Evolutionary conservation across 2,329 filamentous ascomycete genomes (phyloP), one percentile per base, ranked within the genome.

Genomic region (Gliomastix tumulicola): DNA sequence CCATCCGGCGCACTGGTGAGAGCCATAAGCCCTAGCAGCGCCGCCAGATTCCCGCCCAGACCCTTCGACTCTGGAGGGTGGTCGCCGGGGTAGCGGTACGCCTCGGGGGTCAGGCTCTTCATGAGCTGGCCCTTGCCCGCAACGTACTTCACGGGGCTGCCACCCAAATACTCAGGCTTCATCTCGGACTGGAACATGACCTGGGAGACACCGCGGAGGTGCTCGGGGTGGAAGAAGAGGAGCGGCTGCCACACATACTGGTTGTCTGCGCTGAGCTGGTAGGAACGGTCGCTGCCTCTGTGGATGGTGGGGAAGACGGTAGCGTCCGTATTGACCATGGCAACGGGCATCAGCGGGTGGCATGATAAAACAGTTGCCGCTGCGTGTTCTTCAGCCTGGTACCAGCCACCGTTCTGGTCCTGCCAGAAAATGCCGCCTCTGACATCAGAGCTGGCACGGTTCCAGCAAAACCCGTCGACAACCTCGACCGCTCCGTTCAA

Each of bases 11-110:
- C 5, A 6, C 47, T 38, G 40, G 39, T 43, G 27, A 65, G 54
- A 2, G 59, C 60, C 57, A 66, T 63, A n/a, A 67, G 42, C 2
- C 54, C 63, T 4, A 67, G 43, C 10, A 67, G 44, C 7, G 65
- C 54, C 4, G 53, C 45, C 11, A 67, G 36, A n/a, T 62, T 52
- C 13, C 63, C 63, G 2, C 55, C 50, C 1, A 67, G 53, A 0
- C 63, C 62, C 1, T 6, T 15, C 0, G 63, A 65, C 0, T 6
- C 31, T 4, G 34, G 45, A 2, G 39, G 8, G 6, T 23, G 12
- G 3, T 28, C 1, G 4, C 8, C 3, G 1, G 27, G 7, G 47
- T 46, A 21, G 49, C 49, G 34, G 39, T 61, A 65, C 2, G 47
- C 48, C 12, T 12, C 7, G 1, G 62, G 63, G 3, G 66, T 45